A percentile compares a stretch with the other conserved stretches of the same genome.
Evolutionary conservation across 83 land plant genomes (phyloP).

Genomic region (Thuja plicata): DNA sequence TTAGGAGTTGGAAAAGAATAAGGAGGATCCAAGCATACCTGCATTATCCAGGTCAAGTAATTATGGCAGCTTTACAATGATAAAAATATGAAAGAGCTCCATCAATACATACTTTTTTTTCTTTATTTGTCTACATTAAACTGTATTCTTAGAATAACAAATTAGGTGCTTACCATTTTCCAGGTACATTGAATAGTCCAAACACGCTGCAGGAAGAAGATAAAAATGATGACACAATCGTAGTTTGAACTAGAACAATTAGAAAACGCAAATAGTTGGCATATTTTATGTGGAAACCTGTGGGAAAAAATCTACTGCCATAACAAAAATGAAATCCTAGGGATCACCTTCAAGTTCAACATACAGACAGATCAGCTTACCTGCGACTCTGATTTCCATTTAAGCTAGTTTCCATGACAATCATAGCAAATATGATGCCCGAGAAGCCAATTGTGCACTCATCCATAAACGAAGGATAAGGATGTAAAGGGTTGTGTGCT

Average conservation of each 20-base stretch:
- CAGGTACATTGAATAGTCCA: constrained; percentile 93
- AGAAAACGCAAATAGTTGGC: neutral
- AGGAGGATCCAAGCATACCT: constrained; percentile 96
- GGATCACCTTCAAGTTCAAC: constrained; percentile 9
- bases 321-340: neutral
- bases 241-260: neutral
- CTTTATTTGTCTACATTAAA: neutral
- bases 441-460: constrained; percentile 97
- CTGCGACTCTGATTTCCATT: constrained; percentile 83
- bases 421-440: constrained; percentile 91
- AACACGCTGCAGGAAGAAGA: constrained; percentile 74
- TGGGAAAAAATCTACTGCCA: neutral
- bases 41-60: constrained; percentile 9
- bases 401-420: constrained; percentile 93
- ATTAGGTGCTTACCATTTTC: constrained; percentile 63
- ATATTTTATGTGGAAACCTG: neutral
- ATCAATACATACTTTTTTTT: neutral
- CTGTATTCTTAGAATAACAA: neutral
- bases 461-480: constrained; percentile 40
- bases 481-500: constrained; percentile 69
- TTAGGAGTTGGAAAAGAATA: constrained; percentile 83
- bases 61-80: neutral
- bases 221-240: neutral
- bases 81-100: neutral
- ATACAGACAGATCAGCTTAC: constrained; percentile 33